These are phyloP conservation scores for Tricholoma hemisulphureum DNA, from an alignment of 768 basidiomycete species.

Conservation along the genomic window DNA sequence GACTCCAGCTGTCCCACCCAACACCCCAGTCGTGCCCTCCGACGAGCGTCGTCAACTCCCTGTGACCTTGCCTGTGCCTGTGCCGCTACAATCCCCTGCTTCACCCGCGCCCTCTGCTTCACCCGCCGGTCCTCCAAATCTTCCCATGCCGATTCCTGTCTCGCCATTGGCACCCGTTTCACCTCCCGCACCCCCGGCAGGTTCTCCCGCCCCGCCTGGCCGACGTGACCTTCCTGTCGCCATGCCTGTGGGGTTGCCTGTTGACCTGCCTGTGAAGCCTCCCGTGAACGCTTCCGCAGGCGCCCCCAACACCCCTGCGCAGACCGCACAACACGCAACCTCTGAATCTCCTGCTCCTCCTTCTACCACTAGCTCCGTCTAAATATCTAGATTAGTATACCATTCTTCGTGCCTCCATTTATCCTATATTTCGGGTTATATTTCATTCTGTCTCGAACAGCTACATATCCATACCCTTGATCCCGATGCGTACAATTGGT, in stretches of 20 bases:
- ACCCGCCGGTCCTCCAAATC: neutral
- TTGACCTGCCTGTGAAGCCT: constrained; percentile 1
- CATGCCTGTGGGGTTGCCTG: neutral
- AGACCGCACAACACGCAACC: neutral
- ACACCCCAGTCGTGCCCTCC: neutral
- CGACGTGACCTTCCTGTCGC: neutral
- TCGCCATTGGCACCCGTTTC: neutral
- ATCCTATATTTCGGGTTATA: no score
- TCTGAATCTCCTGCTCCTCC: neutral
- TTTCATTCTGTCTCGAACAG: neutral
- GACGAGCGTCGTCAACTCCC: neutral
- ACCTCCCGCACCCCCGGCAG: neutral
- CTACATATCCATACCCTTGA: neutral
- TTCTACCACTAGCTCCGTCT: no score
- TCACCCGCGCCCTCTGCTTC: neutral
- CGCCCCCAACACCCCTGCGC: neutral
- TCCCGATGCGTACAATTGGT: neutral
- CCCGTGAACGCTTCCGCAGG: no score
- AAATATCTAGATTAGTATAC: neutral
- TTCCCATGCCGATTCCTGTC: neutral
- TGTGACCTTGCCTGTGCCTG: no score
- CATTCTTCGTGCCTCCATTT: neutral
- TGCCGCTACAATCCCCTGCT: neutral
- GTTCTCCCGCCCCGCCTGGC: neutral
- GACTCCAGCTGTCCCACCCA: neutral